Conservation (phyloP, 768 basidiomycete genomes). For the Collybia mongolica region DNA sequence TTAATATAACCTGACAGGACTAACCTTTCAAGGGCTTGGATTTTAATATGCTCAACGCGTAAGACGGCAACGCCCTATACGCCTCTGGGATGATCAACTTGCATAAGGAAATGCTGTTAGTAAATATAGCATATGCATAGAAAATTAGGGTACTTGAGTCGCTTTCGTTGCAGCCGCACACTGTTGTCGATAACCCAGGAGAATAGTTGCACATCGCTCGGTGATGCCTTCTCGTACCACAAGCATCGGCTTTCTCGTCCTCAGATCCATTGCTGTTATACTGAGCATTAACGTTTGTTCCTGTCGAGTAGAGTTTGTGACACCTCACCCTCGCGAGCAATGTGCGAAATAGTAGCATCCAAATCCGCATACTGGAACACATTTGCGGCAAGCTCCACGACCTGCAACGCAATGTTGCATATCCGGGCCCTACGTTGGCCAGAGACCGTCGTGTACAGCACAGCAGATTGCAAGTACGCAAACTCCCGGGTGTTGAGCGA, state of each 20-base stretch:
- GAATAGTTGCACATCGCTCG: slow-evolving; percentile 76
- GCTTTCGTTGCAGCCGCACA: slow-evolving; percentile 78
- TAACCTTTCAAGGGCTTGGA: slow-evolving; percentile 91
- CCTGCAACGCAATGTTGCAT: slow-evolving; percentile 81
- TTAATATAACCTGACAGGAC: slow-evolving; percentile 4
- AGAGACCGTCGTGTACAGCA: slow-evolving; percentile 75
- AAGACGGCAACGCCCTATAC: slow-evolving; percentile 83
- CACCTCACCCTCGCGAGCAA: slow-evolving; percentile 74
- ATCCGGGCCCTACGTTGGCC: slow-evolving; percentile 85
- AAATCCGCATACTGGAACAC: slow-evolving; percentile 91
- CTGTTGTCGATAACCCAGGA: slow-evolving; percentile 84
- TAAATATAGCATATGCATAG: neutral
- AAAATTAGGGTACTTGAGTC: slow-evolving; percentile 62
- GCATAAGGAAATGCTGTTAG: neutral
- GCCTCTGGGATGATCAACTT: slow-evolving; percentile 95
- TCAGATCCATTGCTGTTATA: slow-evolving; percentile 63
- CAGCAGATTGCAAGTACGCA: slow-evolving; percentile 82
- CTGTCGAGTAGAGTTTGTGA: no score
- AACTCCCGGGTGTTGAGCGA: slow-evolving; percentile 67
- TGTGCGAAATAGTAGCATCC: slow-evolving; percentile 73
- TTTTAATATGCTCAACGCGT: slow-evolving; percentile 80
- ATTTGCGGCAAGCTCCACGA: slow-evolving; percentile 82
- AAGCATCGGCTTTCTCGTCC: slow-evolving; percentile 58
- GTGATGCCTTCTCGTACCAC: slow-evolving; percentile 85
- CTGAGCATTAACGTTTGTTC: no score